Base-by-base conservation (phyloP, 192 early-diverging fungal species). In the Coemansia sp. region DNA sequence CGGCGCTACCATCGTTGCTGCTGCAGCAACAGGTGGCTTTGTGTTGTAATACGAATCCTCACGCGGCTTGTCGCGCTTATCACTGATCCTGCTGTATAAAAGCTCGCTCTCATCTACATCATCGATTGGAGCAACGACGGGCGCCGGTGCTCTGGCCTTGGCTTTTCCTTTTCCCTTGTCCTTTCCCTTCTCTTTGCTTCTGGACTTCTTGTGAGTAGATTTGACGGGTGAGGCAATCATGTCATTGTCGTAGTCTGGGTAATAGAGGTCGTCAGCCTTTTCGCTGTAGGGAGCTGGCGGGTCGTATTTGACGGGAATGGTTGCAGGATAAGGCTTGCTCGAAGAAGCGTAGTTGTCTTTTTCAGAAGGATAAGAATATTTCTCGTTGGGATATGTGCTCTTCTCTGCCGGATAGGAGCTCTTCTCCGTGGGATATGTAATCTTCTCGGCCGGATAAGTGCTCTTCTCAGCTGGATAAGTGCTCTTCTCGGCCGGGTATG, bases 371-470 rank as follows among this genome's bases (percentile, higher is more conserved):
- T 46, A 46, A 21, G 13, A n/a, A 21, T 1, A 2, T 46, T n/a
- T 19, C 9, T 59, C 46, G 4, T 48, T 14, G 1, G 24, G 50
- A 40, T 56, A 44, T 15, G 38, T 22, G 17, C 24, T 40, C 34
- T 59, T 59, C 7, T 59, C 57, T 8, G 46, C 45, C 6, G 46
- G 43, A 40, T 44, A 61, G 3, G 48, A n/a, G 14, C 14, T 8
- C 33, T 52, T 52, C 18, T 52, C 50, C 5, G 25, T 30, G 4
- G 50, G 50, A 30, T 51, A 51, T 11, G n/a, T 3, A 3, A 2
- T 18, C 46, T 48, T 48, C 22, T 48, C 46, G 6, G 11, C 18
- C 7, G 46, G 46, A 10, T 51, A 51, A 30, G 18, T 24, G 1
- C 9, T 2, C 24, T 51, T 51, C 33, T 51, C 49, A 3, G 2